Evolutionary conservation across 345 rosid genomes (phyloP).

Genomic region (Populus davidiana): DNA sequence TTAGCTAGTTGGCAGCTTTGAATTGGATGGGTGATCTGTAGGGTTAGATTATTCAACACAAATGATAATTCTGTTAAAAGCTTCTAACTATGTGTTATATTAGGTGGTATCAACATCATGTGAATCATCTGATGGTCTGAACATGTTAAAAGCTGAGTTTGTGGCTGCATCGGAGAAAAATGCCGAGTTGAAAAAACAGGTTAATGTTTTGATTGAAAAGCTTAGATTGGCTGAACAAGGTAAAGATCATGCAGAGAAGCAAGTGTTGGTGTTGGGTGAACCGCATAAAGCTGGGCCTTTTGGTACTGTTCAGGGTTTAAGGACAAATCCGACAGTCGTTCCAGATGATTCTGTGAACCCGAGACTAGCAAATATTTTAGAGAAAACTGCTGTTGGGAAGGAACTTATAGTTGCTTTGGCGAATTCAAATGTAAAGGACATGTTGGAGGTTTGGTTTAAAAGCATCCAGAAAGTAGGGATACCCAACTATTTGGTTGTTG

Average conservation of each 20-base stretch:
- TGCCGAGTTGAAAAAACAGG: slow-evolving; percentile 20
- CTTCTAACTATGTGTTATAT: background rate
- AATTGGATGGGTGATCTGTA: no score
- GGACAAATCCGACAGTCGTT: slow-evolving; percentile 25
- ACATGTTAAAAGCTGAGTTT: slow-evolving; percentile 19
- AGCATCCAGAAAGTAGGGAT: slow-evolving; percentile 28
- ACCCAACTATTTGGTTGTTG: slow-evolving; percentile 30
- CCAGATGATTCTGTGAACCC: slow-evolving; percentile 29
- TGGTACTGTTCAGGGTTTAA: slow-evolving; percentile 25
- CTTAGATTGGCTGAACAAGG: slow-evolving; percentile 24
- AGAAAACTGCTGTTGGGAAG: slow-evolving; percentile 21
- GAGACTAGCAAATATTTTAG: slow-evolving; percentile 23
- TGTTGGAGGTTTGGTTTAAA: slow-evolving; percentile 31
- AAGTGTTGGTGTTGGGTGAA: slow-evolving; percentile 21
- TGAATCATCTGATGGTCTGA: slow-evolving; percentile 24
- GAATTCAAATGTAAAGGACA: slow-evolving; percentile 28
- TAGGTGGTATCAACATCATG: slow-evolving; percentile 23
- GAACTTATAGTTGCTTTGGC: slow-evolving; percentile 34
- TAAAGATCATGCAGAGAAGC: slow-evolving; percentile 28
- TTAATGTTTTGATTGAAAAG: slow-evolving; percentile 15
- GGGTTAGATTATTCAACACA: no score
- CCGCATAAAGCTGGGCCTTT: slow-evolving; percentile 33
- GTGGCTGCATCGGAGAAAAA: slow-evolving; percentile 23
- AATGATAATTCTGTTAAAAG: background rate
- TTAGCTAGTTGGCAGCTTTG: background rate